Conservation (phyloP, 257 asterid genomes). For the Solanum virginianum region DNA sequence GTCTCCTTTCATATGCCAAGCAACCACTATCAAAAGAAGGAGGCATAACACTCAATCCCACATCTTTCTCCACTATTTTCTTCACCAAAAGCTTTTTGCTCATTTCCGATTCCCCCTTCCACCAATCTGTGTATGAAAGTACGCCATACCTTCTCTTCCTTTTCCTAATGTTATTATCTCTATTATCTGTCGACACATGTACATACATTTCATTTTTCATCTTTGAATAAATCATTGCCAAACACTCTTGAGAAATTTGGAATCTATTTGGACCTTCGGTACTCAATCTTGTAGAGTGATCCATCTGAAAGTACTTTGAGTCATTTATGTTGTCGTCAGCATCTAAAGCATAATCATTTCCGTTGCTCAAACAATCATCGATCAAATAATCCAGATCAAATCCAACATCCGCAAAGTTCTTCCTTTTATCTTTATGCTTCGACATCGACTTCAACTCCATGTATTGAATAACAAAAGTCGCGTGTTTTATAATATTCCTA, state of each 20-base stretch:
- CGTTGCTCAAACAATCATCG: conserved; percentile 36
- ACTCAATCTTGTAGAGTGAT: neutral
- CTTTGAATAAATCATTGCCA: conserved; percentile 43
- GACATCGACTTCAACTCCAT: conserved; percentile 68
- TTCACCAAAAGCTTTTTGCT: conserved; percentile 61
- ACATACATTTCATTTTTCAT: conserved; percentile 32
- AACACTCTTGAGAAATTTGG: conserved; percentile 49
- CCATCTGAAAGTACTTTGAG: conserved; percentile 35
- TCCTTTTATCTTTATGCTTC: conserved; percentile 3
- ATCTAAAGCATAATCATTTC: conserved; percentile 10
- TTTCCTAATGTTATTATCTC: conserved; percentile 9
- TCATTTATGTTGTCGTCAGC: conserved; percentile 11
- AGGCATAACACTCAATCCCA: conserved; percentile 53
- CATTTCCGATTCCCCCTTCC: conserved; percentile 75
- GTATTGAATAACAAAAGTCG: conserved; percentile 62
- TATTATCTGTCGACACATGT: conserved; percentile 10
- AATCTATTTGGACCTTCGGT: conserved; percentile 20
- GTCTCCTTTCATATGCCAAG: conserved; percentile 31
- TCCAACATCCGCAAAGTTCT: conserved; percentile 12
- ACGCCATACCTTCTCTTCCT: conserved; percentile 13
- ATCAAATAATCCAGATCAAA: conserved; percentile 41
- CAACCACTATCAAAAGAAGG: conserved; percentile 64
- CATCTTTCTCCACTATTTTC: conserved; percentile 57
- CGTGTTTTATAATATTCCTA: conserved; percentile 60
- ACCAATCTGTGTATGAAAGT: conserved; percentile 49